Conservation (phyloP, 257 asterid species). For the Plantago ovata region DNA sequence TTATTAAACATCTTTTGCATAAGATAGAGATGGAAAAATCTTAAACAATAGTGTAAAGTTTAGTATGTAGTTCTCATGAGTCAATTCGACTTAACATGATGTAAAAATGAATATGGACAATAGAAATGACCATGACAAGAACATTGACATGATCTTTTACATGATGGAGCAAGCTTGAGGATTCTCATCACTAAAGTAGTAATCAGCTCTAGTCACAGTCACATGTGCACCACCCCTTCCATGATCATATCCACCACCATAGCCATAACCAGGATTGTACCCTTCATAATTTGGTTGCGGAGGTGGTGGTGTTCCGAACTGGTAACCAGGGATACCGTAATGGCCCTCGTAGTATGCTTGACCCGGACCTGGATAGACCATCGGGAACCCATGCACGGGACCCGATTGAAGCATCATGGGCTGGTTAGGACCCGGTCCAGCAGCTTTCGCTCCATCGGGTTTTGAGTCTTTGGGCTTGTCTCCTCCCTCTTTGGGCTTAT, state of each 20-base stretch:
- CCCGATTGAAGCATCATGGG: slow-evolving; percentile 10
- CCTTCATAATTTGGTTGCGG: slow-evolving; percentile 41
- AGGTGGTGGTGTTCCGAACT: slow-evolving; percentile 37
- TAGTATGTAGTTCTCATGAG: no score
- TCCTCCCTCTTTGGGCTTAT: slow-evolving; percentile 18
- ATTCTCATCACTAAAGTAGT: slow-evolving; percentile 51
- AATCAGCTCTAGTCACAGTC: slow-evolving; percentile 33
- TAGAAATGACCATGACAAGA: neutral
- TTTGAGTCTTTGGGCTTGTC: slow-evolving; percentile 1
- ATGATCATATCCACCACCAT: slow-evolving; percentile 25
- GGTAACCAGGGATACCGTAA: slow-evolving; percentile 53
- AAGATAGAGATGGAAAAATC: no score
- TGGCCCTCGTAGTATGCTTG: slow-evolving; percentile 40
- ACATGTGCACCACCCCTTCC: slow-evolving; percentile 27
- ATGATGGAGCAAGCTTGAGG: slow-evolving; percentile 47
- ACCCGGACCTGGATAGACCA: slow-evolving; percentile 24
- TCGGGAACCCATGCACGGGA: slow-evolving; percentile 23
- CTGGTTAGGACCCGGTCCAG: slow-evolving; percentile 15
- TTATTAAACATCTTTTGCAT: no score
- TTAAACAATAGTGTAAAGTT: no score
- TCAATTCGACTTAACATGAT: no score
- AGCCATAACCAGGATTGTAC: neutral
- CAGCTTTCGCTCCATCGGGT: slow-evolving; percentile 10
- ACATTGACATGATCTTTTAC: slow-evolving; percentile 25
- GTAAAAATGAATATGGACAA: neutral